Evolutionary conservation across 163 green algal genomes (phyloP), one percentile per base, ranked within the genome.

Genomic region (Scenedesmus sp.): DNA sequence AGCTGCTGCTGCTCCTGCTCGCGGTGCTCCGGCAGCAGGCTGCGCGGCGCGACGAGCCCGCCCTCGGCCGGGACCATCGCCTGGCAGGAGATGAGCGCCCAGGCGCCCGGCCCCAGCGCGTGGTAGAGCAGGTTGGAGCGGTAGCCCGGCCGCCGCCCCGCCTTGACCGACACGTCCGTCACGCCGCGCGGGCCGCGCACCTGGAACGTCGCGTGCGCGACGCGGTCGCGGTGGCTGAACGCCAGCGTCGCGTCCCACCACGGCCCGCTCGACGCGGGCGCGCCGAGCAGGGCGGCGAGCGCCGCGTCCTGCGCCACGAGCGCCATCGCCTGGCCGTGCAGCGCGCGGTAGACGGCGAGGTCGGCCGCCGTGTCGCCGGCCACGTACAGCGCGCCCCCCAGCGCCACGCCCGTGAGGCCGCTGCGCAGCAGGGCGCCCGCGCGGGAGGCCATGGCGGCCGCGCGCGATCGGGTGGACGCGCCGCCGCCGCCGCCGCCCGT

Each of bases 61-160:
- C 80, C 84, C 33, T 70, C 76, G 20, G 54, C 57, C 22, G 84
- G 84, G 14, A 88, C 81, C 84, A 88, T 88, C 15, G 81, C 84
- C 10, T 69, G 82, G 54, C 84, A 88, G 26, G 77, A 71, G 9
- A 88, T 31, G 5, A 88, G 34, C 6, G 63, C 47, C 84, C 84
- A 88, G 4, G 48, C 45, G 9, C 78, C 80, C 17, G 60, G 65
- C 0, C 84, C 84, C 7, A 82, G 22, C 13, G 81, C 24, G 71
- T 88, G 86, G 54, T 88, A 88, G 1, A 85, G 47, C 2, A 70
- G 36, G 29, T 71, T 84, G 24, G 31, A 48, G 20, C 53, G 75
- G 33, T 42, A 51, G 10, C 62, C 75, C 22, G 50, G 22, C 56
- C 63, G 22, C 14, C 84, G 51, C 4, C 79, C 48, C 17, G 75